A percentile compares a stretch with the other conserved stretches of the same genome.
These are phyloP conservation scores for Parmales sp. DNA, from an alignment of 108 stramenopile species.

Conservation along the genomic window DNA sequence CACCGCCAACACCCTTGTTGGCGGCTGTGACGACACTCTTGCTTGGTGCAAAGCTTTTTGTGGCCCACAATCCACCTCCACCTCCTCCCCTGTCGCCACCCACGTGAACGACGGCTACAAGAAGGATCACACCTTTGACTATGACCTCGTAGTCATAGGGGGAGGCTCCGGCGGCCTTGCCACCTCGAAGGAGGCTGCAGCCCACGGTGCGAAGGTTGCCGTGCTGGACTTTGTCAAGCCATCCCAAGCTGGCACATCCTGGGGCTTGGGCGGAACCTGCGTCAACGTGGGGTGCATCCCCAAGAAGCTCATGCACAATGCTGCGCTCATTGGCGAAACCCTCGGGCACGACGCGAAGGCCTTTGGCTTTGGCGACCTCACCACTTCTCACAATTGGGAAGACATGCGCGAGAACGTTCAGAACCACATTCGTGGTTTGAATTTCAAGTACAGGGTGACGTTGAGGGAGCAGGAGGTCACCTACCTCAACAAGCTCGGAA, in stretches of 20 bases:
- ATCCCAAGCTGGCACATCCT: constrained; percentile 74
- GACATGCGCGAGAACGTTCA: constrained; percentile 65
- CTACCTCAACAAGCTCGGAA: constrained; percentile 80
- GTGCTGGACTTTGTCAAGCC: constrained; percentile 94
- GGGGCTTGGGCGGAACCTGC: constrained; percentile 98
- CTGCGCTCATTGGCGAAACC: constrained; percentile 52
- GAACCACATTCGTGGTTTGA: constrained; percentile 88
- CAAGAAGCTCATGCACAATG: constrained; percentile 94
- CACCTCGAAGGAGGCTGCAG: constrained; percentile 82
- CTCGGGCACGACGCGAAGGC: constrained; percentile 42
- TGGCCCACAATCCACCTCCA: background rate
- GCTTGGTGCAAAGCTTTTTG: constrained; percentile 47
- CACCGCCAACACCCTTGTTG: constrained; percentile 39
- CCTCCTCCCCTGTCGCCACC: background rate
- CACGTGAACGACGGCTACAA: constrained; percentile 59
- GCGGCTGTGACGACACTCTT: constrained; percentile 67
- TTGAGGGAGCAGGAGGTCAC: constrained; percentile 85
- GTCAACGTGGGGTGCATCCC: constrained; percentile 96
- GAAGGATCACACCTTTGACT: constrained; percentile 68
- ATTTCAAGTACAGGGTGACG: constrained; percentile 91
- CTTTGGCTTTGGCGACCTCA: constrained; percentile 52
- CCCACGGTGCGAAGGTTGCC: constrained; percentile 85
- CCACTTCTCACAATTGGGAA: constrained; percentile 53
- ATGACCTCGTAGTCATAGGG: constrained; percentile 91
- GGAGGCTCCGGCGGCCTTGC: constrained; percentile 93